Base-by-base conservation (phyloP, 805 yeast species). In the Ogataea thermomethanolica region DNA sequence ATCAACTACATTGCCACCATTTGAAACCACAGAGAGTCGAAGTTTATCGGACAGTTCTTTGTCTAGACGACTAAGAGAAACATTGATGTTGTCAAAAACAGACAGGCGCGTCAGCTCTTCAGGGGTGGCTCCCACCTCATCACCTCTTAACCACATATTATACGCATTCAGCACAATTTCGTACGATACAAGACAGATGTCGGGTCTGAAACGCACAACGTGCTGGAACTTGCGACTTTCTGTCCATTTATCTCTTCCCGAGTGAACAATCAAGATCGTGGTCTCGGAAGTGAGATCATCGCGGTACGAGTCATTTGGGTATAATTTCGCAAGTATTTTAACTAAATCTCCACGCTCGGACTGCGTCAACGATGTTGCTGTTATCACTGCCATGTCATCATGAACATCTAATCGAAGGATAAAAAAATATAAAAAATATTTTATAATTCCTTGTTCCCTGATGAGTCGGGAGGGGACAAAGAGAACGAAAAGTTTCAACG, bases 401-500 rank as follows among this genome's bases (percentile, higher is more conserved):
- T 24, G 21, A 34, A 13, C 4, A 12, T 8, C 11, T 11, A 9
- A 15, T 12, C 12, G 23, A 17, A 15, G 32, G 33, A 26, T 8
- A 15, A 17, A 33, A 15, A 39, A 24, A 28, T 11, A 11, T 25
- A 23, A 17, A 21, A 26, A 33, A 33, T 24, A 12, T 20, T 25
- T 13, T 20, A n/a, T 12, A 15, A 23, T 8, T 11, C 7, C 11
- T 24, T 33, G 13, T 14, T 23, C 21, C 32, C 15, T 20, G n/a
- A 12, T 28, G 31, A 25, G 17, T 38, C 10, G 13, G 28, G 33
- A 36, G 45, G 39, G 38, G 20, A 37, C 24, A 12, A 69, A 62
- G 45, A 64, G 80, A 43, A 74, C 76, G 7, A 89, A 88, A 56
- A 80, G 93, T 0, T 88, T 86, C 55, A 79, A 85, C 0, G 96